Evolutionary conservation across 2,329 filamentous ascomycete species (phyloP), one percentile per base, ranked within the genome.

Genomic region (Alternaria rosae): DNA sequence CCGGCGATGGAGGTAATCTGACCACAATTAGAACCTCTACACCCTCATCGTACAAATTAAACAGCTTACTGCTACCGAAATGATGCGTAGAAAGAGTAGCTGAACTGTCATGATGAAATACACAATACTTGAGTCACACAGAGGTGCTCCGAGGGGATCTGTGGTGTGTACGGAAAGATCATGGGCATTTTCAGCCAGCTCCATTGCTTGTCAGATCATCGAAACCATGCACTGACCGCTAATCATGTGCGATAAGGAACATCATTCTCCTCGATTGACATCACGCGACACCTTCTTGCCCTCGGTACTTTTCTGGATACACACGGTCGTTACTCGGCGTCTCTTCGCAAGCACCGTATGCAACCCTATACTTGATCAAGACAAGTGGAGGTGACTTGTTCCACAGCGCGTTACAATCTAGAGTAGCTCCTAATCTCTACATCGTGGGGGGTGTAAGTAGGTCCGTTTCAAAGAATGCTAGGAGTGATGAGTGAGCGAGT

Each of bases 231-330:
- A 32, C 45, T 52, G 17, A 32, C 44, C 21, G 38, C 47, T 44
- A 12, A 38, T 28, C 20, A 28, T 20, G 13, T 25, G 26, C 38
- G 55, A 58, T 44, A 58, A 52, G 35, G 8, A 21, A 35, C 7
- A 26, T 44, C 12, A 12, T 21, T 35, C 15, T 15, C 35, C 55
- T 45, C 26, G 42, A 26, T 55, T 23, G 45, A 38, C 12, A 21
- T 28, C 45, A 47, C 21, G 45, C 41, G 23, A 45, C 45, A 48
- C 6, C 25, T 54, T 15, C 25, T 52, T 41, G 76, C 73, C 8
- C 74, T 76, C 1, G 77, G 76, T 57, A 74, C 72, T 54, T 72
- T 72, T 20, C 75, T 62, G 9, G 75, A 64, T 32, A 73, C 74
- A 44, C 38, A 26, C 71, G 65, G 58, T 77, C 76, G 44, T 41